Percentiles rank a stretch among this genome's conserved stretches.
These are phyloP conservation scores for Bryoglossum gracile DNA, from an alignment of 495 filamentous ascomycete genomes.

Conservation along the genomic window DNA sequence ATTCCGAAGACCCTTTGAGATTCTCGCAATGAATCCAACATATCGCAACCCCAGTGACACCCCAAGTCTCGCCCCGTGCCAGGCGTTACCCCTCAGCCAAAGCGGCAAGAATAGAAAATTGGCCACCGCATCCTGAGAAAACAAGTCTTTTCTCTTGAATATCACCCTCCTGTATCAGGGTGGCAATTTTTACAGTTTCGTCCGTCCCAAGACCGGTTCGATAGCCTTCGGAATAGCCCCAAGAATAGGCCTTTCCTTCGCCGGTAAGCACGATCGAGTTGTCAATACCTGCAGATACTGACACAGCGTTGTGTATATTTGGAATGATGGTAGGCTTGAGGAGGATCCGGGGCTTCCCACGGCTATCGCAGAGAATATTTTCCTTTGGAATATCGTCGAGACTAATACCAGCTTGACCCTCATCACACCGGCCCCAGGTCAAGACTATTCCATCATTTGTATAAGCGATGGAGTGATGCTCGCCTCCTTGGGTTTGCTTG, in stretches of 20 bases:
- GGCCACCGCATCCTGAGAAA: conserved; percentile 56
- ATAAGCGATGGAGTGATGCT: conserved; percentile 1
- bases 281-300: conserved; percentile 46
- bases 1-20: too few relatives aligned
- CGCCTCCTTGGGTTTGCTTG: conserved; percentile 45
- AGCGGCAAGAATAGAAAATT: conserved; percentile 55
- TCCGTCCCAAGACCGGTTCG: conserved; percentile 55
- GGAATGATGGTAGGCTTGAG: conserved; percentile 41
- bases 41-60: too few relatives aligned
- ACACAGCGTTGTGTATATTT: conserved; percentile 17
- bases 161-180: conserved; percentile 53
- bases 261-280: conserved; percentile 53
- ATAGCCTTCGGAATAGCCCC: conserved; percentile 61
- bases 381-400: conserved; percentile 41
- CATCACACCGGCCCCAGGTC: conserved; percentile 64
- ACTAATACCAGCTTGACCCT: conserved; percentile 52
- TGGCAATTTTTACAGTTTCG: conserved; percentile 51
- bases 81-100: too few relatives aligned
- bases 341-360: conserved; percentile 40
- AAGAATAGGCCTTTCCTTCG: conserved; percentile 55
- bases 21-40: too few relatives aligned
- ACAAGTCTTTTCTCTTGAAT: conserved; percentile 48
- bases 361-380: conserved; percentile 50
- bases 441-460: background rate
- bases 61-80: too few relatives aligned